Conservation (phyloP, 2,329 filamentous ascomycete genomes). For the Zarea fungicola region DNA sequence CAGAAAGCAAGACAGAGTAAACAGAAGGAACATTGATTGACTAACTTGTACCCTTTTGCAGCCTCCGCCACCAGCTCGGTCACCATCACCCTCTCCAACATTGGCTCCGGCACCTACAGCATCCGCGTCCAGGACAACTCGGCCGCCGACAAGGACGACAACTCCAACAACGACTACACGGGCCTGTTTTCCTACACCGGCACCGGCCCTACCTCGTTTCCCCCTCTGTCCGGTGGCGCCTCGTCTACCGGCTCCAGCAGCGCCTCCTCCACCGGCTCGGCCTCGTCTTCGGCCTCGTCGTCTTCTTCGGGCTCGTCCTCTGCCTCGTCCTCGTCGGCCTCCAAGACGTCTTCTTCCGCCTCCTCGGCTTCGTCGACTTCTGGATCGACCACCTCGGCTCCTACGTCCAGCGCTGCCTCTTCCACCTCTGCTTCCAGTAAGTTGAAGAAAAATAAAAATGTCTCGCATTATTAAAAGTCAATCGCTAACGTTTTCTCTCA, state of each 20-base stretch:
- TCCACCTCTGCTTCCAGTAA: conserved; percentile 1
- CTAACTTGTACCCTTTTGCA: not conserved
- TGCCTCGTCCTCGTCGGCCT: not conserved
- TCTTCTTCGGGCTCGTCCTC: not conserved
- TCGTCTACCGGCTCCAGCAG: not conserved
- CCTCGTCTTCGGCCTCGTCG: not conserved
- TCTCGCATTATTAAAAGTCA: too few species aligned
- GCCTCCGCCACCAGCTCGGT: not conserved
- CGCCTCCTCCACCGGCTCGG: not conserved
- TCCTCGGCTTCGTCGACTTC: not conserved
- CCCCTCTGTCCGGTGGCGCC: conserved; percentile 8
- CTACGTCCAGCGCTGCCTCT: not conserved
- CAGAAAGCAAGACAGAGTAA: not conserved
- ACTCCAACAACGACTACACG: conserved; percentile 8
- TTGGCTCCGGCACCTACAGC: conserved; percentile 9
- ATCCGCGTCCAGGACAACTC: conserved; percentile 10
- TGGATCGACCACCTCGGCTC: not conserved
- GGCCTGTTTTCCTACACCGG: conserved; percentile 4
- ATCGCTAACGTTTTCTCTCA: too few species aligned
- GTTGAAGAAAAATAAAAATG: too few species aligned
- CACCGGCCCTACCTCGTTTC: conserved; percentile 11
- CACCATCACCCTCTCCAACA: conserved; percentile 2
- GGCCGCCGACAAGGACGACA: not conserved
- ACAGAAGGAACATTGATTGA: too few species aligned
- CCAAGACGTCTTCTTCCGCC: not conserved